These are phyloP conservation scores for Backusella tuberculispora DNA, from an alignment of 192 early-diverging fungal genomes.

Conservation along the genomic window DNA sequence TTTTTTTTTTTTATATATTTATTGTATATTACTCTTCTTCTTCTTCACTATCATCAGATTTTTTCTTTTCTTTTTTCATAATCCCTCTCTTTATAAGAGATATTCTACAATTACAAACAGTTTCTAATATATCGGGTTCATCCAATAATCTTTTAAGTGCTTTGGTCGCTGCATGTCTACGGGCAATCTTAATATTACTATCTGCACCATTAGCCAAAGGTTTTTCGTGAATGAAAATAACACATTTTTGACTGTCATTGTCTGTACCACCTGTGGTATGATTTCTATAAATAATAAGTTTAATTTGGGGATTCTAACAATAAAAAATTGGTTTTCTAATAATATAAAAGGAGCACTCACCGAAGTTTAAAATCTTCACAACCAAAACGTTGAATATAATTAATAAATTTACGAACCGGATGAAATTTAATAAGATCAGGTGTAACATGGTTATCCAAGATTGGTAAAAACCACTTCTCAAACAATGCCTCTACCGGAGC, in stretches of 20 bases:
- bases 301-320: no score
- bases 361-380: slow-evolving; percentile 45
- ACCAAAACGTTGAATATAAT: slow-evolving; percentile 44
- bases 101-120: slow-evolving; percentile 42
- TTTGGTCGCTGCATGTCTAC: slow-evolving; percentile 43
- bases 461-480: slow-evolving; percentile 37
- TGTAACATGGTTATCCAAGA: slow-evolving; percentile 48
- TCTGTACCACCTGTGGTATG: slow-evolving; percentile 26
- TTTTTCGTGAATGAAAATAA: slow-evolving; percentile 47
- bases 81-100: not conserved
- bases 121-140: slow-evolving; percentile 33
- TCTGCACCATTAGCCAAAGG: slow-evolving; percentile 34
- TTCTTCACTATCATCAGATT: not conserved
- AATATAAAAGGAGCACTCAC: slow-evolving; percentile 31
- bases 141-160: slow-evolving; percentile 37
- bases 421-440: slow-evolving; percentile 50
- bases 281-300: slow-evolving; percentile 44
- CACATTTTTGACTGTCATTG: slow-evolving; percentile 37
- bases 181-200: slow-evolving; percentile 44
- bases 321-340: no score
- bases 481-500: slow-evolving; percentile 52
- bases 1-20: no score
- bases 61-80: slow-evolving; percentile 15
- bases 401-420: slow-evolving; percentile 45
- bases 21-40: not conserved